Conservation (phyloP, 371 early-diverging fungal species). For the Syncephalastrum racemosum region DNA sequence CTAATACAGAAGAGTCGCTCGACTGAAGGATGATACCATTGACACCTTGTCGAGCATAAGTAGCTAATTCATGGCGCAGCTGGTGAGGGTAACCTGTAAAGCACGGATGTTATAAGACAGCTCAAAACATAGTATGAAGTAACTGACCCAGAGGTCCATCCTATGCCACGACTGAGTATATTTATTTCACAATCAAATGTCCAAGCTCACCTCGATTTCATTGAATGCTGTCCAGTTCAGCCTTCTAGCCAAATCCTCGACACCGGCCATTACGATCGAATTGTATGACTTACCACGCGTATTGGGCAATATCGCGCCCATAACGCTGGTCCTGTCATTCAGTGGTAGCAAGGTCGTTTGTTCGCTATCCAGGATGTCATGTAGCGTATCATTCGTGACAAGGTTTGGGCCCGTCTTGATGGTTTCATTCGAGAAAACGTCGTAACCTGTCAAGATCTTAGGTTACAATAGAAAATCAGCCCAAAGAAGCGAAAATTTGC, state of each 20-base stretch:
- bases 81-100: constrained; percentile 11
- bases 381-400: constrained; percentile 27
- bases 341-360: constrained; percentile 36
- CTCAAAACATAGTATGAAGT: background rate
- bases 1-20: constrained; percentile 15
- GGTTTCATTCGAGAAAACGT: constrained; percentile 31
- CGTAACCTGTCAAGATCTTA: constrained; percentile 42
- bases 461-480: no score
- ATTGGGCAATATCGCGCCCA: constrained; percentile 25
- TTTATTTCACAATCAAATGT: background rate
- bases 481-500: constrained; percentile 11
- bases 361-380: constrained; percentile 22
- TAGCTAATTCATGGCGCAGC: constrained; percentile 9
- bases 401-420: constrained; percentile 33
- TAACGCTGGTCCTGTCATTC: constrained; percentile 17
- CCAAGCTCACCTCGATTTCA: constrained; percentile 13
- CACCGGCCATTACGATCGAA: constrained; percentile 27
- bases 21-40: constrained; percentile 26
- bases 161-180: constrained; percentile 5
- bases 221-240: constrained; percentile 32
- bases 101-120: background rate
- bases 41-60: constrained; percentile 11
- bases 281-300: constrained; percentile 29
- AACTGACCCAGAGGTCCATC: constrained; percentile 9
- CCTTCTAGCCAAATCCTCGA: constrained; percentile 22